Conservation (phyloP, 768 basidiomycete species). For the Kwoniella pini region DNA sequence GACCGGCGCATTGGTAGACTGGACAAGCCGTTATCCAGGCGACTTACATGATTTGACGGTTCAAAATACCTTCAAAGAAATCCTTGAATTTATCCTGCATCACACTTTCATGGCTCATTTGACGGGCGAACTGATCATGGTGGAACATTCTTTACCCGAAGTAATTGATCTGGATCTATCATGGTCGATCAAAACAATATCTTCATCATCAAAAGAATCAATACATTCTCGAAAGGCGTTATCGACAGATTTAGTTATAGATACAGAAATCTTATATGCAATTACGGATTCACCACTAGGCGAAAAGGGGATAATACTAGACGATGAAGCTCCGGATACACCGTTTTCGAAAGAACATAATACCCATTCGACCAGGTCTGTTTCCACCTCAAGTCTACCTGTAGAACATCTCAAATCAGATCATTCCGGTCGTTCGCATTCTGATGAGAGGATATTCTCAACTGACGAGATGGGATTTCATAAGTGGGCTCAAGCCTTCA, state of each 20-base stretch:
- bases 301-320: constrained; percentile 1
- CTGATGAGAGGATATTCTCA: background rate
- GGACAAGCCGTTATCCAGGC: constrained; percentile 49
- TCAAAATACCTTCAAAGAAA: constrained; percentile 25
- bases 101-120: constrained; percentile 44
- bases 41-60: constrained; percentile 35
- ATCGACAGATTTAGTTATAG: constrained; percentile 19
- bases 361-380: constrained; percentile 7
- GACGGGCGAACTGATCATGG: constrained; percentile 41
- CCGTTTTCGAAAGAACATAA: constrained; percentile 1
- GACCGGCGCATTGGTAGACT: constrained; percentile 43
- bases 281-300: constrained; percentile 11
- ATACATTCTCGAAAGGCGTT: background rate
- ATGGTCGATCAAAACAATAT: constrained; percentile 31
- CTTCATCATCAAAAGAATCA: background rate
- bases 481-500: constrained; percentile 3
- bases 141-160: constrained; percentile 31
- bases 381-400: constrained; percentile 11
- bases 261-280: constrained; percentile 26
- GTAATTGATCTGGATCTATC: constrained; percentile 44
- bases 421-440: background rate
- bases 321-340: constrained; percentile 12
- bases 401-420: background rate
- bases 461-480: constrained; percentile 4
- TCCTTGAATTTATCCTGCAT: constrained; percentile 31